Percentiles rank a stretch among this genome's conserved stretches.
These are phyloP conservation scores for Silene vulgaris DNA, from an alignment of 179 eudicot species.

Conservation along the genomic window DNA sequence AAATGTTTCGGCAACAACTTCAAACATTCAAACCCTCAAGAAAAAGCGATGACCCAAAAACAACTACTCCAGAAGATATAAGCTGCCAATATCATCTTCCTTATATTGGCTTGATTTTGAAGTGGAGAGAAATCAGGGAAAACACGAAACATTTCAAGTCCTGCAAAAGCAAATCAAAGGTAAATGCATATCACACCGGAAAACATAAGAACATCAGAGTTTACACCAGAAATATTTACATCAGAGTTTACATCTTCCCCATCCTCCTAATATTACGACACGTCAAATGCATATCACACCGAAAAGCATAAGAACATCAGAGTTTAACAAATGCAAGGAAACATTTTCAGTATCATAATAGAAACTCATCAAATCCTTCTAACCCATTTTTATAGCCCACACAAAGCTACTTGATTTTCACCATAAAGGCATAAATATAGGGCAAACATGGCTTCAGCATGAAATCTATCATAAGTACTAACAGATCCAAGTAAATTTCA, in stretches of 20 bases:
- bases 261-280: too few relatives aligned
- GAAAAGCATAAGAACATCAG: background rate
- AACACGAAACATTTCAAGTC: conserved; percentile 57
- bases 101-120: conserved; percentile 62
- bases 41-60: conserved; percentile 2
- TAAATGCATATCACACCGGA: background rate
- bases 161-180: conserved; percentile 29
- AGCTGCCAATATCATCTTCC: background rate
- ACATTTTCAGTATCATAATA: background rate
- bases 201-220: background rate
- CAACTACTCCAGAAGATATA: background rate
- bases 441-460: background rate
- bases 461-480: background rate
- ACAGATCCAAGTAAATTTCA: background rate
- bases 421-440: background rate
- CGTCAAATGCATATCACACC: background rate
- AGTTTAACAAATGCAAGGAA: background rate
- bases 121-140: conserved; percentile 53
- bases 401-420: background rate
- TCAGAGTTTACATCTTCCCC: too few relatives aligned
- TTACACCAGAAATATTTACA: too few relatives aligned
- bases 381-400: background rate
- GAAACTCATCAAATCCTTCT: background rate
- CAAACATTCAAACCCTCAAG: background rate
- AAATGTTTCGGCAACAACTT: background rate